phyloP scores from a whole-genome alignment of 371 early-diverging fungal genomes.

The Quaeritorhiza haematococci region DNA sequence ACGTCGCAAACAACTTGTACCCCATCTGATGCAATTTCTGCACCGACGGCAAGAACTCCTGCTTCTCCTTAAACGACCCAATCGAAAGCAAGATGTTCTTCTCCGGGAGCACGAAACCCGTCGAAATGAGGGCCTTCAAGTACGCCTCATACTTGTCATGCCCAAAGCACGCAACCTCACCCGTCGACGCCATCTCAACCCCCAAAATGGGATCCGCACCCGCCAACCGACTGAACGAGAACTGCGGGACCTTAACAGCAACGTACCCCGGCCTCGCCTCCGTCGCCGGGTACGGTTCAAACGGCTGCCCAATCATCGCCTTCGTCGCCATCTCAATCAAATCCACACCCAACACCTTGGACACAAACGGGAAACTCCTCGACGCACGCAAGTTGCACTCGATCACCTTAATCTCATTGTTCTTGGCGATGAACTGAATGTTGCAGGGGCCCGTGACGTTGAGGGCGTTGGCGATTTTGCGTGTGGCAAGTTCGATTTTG shows the following conservation, averaged over 20 bases:
- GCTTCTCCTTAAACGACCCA: conserved; percentile 92
- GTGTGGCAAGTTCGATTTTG: conserved; percentile 79
- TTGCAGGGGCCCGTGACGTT: conserved; percentile 97
- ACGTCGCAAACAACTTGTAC: conserved; percentile 86
- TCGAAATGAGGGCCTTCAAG: conserved; percentile 84
- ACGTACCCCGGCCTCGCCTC: conserved; percentile 56
- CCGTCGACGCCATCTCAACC: conserved; percentile 98
- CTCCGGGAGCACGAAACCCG: conserved; percentile 83
- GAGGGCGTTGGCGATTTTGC: conserved; percentile 84
- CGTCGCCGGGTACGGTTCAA: conserved; percentile 59
- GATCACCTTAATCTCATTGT: conserved; percentile 93
- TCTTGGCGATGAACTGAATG: conserved; percentile 94
- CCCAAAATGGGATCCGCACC: conserved; percentile 95
- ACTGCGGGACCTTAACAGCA: conserved; percentile 94
- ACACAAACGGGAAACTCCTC: conserved; percentile 91
- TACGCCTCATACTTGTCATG: conserved; percentile 94
- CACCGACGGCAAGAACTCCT: conserved; percentile 83
- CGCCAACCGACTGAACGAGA: conserved; percentile 87
- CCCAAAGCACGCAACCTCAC: conserved; percentile 97
- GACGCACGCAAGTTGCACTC: conserved; percentile 96
- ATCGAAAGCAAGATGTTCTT: conserved; percentile 89
- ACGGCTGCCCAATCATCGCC: conserved; percentile 80
- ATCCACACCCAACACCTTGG: conserved; percentile 86
- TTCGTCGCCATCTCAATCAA: conserved; percentile 89
- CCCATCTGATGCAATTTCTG: conserved; percentile 74